phyloP scores from a whole-genome alignment of 208 protist species.

The Balamuthia mandrillaris region DNA sequence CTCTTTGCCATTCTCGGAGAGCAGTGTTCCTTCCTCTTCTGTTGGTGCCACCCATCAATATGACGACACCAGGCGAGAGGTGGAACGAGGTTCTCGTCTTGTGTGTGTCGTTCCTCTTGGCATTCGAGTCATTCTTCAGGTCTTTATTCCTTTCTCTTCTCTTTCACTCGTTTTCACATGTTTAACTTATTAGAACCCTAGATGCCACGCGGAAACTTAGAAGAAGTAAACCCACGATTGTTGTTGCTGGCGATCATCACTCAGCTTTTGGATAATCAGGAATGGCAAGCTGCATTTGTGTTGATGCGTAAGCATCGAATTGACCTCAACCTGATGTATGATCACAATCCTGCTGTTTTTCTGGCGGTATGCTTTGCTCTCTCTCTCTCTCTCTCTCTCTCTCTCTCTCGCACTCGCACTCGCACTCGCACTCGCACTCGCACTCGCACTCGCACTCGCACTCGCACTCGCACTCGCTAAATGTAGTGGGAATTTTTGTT shows the following conservation, averaged over 20 bases:
- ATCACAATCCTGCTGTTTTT: constrained; percentile 59
- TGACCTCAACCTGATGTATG: constrained; percentile 66
- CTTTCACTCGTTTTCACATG: not conserved
- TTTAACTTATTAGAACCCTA: constrained; percentile 16
- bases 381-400: not conserved
- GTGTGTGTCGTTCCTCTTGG: constrained; percentile 44
- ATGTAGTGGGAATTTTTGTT: too few species aligned
- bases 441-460: not conserved
- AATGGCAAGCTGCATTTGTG: constrained; percentile 45
- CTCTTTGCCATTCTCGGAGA: not conserved
- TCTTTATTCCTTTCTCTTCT: not conserved
- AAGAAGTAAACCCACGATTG: constrained; percentile 58
- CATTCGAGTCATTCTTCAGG: constrained; percentile 45
- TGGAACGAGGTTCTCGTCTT: constrained; percentile 63
- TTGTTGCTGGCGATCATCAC: constrained; percentile 47
- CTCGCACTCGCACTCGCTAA: too few species aligned
- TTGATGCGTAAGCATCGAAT: constrained; percentile 63
- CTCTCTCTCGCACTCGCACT: not conserved
- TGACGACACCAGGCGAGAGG: constrained; percentile 31
- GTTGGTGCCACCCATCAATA: not conserved
- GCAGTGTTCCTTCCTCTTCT: not conserved
- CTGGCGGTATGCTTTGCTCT: not conserved
- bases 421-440: not conserved
- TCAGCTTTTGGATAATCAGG: constrained; percentile 34
- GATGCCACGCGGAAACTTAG: constrained; percentile 72